A percentile compares a stretch with the other conserved stretches of the same genome.
phyloP scores from a whole-genome alignment of 2,329 filamentous ascomycete genomes.

The Botrytis byssoidea region DNA sequence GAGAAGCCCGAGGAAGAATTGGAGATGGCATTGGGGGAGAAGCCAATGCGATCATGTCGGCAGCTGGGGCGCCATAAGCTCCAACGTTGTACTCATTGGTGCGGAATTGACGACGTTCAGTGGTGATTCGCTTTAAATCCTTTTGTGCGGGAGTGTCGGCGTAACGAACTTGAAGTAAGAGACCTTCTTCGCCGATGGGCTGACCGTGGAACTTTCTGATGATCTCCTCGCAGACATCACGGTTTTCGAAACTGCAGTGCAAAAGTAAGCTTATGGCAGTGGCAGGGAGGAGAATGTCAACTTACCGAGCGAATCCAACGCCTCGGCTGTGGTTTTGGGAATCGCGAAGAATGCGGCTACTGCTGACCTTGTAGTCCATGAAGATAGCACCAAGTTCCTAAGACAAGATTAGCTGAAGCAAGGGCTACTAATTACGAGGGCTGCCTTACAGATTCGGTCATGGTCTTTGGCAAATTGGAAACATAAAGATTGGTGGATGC shows the following conservation, averaged over 20 bases:
- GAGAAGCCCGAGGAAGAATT: slow-evolving; percentile 36
- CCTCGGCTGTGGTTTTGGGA: slow-evolving; percentile 89
- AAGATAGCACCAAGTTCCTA: slow-evolving; percentile 78
- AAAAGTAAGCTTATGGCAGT: slow-evolving; percentile 25
- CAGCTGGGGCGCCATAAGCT: slow-evolving; percentile 56
- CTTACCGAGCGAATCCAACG: slow-evolving; percentile 93
- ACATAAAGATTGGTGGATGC: slow-evolving; percentile 94
- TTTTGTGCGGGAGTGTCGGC: slow-evolving; percentile 97
- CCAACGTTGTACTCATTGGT: slow-evolving; percentile 90
- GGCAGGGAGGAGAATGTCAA: not conserved
- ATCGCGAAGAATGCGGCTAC: slow-evolving; percentile 92
- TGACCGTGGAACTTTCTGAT: slow-evolving; percentile 83
- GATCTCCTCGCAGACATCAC: slow-evolving; percentile 86
- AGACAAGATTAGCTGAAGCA: slow-evolving; percentile 32
- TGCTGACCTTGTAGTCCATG: slow-evolving; percentile 78
- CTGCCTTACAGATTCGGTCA: slow-evolving; percentile 81
- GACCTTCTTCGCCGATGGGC: slow-evolving; percentile 70
- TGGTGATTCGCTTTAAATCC: slow-evolving; percentile 90
- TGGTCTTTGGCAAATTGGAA: slow-evolving; percentile 88
- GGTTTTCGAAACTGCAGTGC: slow-evolving; percentile 73
- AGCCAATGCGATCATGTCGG: slow-evolving; percentile 45
- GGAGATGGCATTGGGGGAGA: slow-evolving; percentile 46
- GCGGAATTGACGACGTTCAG: slow-evolving; percentile 91
- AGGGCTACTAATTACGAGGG: not conserved
- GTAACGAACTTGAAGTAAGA: slow-evolving; percentile 90